Evolutionary conservation across 345 rosid genomes (phyloP).

Genomic region (Bretschneidera sinensis): DNA sequence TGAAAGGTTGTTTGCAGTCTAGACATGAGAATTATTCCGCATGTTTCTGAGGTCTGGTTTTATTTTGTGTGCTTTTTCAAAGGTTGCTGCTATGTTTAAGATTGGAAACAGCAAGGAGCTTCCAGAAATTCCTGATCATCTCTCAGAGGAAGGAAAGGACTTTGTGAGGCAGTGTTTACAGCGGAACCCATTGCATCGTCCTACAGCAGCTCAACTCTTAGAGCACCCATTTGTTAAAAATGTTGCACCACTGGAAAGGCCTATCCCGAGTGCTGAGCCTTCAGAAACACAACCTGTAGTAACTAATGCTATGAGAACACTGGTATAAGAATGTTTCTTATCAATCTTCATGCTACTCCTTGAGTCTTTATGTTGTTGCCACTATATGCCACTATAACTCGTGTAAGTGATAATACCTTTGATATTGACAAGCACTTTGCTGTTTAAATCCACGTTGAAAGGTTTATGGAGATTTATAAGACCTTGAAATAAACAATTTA

Average conservation of each 20-base stretch:
- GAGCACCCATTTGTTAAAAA: conserved; percentile 62
- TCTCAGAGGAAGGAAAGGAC: conserved; percentile 74
- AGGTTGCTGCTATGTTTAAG: conserved; percentile 87
- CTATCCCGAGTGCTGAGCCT: conserved; percentile 32
- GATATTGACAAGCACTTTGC: too few relatives aligned
- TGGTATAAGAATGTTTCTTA: conserved; percentile 33
- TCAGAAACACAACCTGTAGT: conserved; percentile 36
- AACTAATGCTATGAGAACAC: conserved; percentile 45
- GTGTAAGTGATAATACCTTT: neutral
- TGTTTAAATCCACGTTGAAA: neutral
- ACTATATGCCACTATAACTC: neutral
- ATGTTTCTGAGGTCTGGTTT: neutral
- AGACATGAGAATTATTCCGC: too few relatives aligned
- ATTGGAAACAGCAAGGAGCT: conserved; percentile 89
- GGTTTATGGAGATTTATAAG: neutral
- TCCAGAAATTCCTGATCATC: conserved; percentile 68
- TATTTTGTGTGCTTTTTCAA: conserved; percentile 5
- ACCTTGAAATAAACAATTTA: neutral
- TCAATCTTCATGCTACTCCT: neutral
- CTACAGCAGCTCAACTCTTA: conserved; percentile 59
- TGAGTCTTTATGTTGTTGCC: neutral
- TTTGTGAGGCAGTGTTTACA: conserved; percentile 68
- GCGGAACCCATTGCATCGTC: conserved; percentile 59
- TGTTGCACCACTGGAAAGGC: conserved; percentile 55
- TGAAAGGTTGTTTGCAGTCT: too few relatives aligned